Evolutionary conservation across 768 basidiomycete species (phyloP), one percentile per base, ranked within the genome.

Genomic region (Harrya chromipes): DNA sequence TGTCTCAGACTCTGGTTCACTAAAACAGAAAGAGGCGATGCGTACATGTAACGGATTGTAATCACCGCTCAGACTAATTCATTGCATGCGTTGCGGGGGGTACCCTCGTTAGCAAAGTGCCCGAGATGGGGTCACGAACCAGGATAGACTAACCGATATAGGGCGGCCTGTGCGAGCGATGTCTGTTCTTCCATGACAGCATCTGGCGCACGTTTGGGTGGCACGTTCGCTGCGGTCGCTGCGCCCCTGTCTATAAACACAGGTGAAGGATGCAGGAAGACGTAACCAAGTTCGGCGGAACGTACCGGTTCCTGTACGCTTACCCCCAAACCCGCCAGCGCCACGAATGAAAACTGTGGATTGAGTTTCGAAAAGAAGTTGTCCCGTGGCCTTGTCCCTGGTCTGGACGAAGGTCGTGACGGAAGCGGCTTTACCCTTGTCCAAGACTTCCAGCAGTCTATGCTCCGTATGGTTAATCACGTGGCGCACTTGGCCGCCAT

Each of bases 261-360:
- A 13, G 12, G 34, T 33, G 11, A 31, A n/a, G 17, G n/a, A 10
- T 17, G 10, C 14, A 36, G 16, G 3, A 16, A 39, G 34, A 36
- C 34, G 20, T n/a, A 34, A 16, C 34, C 38, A 35, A 37, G 34
- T 37, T 47, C 43, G 45, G n/a, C 47, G 49, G 49, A 52, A 58
- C 77, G 52, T 60, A 91, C 94, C 90, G 42, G 73, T 82, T 27
- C 93, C 94, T 26, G 68, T 71, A 50, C 90, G 88, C 73, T 88
- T 91, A 16, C 97, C 97, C 3, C 92, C 92, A 67, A 99, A 97
- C 0, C 94, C 94, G n/a, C 97, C 97, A 21, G 90, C 79, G 2
- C 94, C 94, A 48, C 97, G 90, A 54, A 95, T 83, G 69, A 97
- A 89, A 1, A 94, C 75, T 1, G 95, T 99, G 12, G 84, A 81